Conservation (phyloP, 257 asterid genomes). For the Solanum arcanum region DNA sequence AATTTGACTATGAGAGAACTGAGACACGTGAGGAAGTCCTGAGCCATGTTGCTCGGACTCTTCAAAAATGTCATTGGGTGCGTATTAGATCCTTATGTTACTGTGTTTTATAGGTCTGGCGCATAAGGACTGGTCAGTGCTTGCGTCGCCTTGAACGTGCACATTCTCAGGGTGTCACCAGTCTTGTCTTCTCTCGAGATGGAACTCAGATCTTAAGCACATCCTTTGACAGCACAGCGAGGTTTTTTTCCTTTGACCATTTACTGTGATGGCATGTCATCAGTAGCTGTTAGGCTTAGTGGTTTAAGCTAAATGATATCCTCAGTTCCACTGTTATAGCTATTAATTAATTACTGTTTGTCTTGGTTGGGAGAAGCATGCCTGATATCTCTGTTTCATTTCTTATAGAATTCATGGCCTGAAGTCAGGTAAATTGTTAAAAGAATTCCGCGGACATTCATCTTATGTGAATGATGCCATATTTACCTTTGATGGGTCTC, state of each 20-base stretch:
- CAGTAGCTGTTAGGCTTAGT: not conserved
- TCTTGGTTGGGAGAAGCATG: not conserved
- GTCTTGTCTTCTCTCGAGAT: conserved; percentile 86
- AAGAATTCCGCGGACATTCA: conserved; percentile 93
- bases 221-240: conserved; percentile 92
- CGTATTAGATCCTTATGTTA: not conserved
- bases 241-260: conserved; percentile 26
- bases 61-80: not conserved
- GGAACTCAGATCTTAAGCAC: conserved; percentile 88
- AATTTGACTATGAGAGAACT: not conserved
- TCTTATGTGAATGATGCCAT: conserved; percentile 88
- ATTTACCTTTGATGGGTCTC: conserved; percentile 88
- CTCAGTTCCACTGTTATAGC: not conserved
- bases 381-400: conserved; percentile 1
- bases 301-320: not conserved
- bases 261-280: not conserved
- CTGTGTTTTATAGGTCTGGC: conserved; percentile 60
- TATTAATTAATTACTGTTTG: not conserved
- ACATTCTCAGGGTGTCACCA: conserved; percentile 91
- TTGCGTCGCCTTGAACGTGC: conserved; percentile 96
- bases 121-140: conserved; percentile 94
- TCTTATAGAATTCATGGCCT: conserved; percentile 72
- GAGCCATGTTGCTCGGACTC: not conserved
- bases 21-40: not conserved
- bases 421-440: conserved; percentile 86